Conservation (phyloP, 75 land plant species). For the Ceratopteris richardii region DNA sequence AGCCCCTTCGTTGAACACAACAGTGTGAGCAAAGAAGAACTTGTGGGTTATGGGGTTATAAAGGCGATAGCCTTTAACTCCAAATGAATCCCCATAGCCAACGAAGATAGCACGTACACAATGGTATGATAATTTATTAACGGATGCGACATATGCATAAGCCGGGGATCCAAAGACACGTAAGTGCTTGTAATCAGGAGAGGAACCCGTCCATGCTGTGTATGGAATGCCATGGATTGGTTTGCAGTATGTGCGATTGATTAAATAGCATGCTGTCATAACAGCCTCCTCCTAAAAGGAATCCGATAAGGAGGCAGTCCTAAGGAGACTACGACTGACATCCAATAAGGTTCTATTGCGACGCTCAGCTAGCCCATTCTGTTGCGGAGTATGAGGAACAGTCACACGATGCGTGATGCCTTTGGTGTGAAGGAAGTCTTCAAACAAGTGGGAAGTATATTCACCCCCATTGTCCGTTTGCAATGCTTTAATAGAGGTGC, state of each 20-base stretch:
- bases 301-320: constrained; percentile 1
- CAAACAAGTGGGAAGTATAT: not conserved
- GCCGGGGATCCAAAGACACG: not conserved
- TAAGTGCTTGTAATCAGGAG: not conserved
- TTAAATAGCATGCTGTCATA: not conserved
- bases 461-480: not conserved
- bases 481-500: not conserved
- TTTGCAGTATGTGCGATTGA: not conserved
- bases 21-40: not conserved
- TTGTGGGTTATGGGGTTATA: not conserved
- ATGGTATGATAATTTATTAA: not conserved
- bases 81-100: not conserved
- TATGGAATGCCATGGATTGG: not conserved
- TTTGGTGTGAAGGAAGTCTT: not conserved
- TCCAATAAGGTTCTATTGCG: constrained; percentile 4
- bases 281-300: constrained; percentile 16
- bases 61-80: not conserved
- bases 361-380: constrained; percentile 1
- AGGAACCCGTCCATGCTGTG: constrained; percentile 6
- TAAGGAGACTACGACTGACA: constrained; percentile 4
- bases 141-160: not conserved
- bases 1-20: not conserved
- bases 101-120: not conserved
- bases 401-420: not conserved
- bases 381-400: not conserved